These are phyloP conservation scores for Phytophthora pluvialis DNA, from an alignment of 352 stramenopile species.

Conservation along the genomic window DNA sequence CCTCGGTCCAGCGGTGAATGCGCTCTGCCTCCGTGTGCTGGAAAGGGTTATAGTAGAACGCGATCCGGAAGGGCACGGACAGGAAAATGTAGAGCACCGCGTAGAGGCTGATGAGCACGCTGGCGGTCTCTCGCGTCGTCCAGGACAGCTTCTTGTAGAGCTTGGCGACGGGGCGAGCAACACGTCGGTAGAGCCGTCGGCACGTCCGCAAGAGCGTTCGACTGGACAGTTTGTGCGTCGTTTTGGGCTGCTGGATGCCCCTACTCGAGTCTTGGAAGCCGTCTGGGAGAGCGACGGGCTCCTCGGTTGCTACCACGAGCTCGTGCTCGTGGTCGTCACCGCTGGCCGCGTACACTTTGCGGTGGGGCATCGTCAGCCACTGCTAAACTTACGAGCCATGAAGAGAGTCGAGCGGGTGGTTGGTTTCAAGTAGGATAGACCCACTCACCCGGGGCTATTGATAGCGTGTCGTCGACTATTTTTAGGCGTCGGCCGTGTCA, in stretches of 20 bases:
- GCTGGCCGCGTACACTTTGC: conserved; percentile 32
- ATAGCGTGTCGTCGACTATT: too few relatives aligned
- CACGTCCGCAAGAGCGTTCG: conserved; percentile 7
- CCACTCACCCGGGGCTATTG: too few relatives aligned
- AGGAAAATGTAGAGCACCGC: conserved; percentile 32
- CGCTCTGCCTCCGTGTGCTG: conserved; percentile 4
- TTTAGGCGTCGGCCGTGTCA: too few relatives aligned
- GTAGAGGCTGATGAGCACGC: conserved; percentile 22
- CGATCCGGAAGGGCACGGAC: conserved; percentile 31
- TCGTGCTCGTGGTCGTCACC: conserved; percentile 15
- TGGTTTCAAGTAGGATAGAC: not conserved
- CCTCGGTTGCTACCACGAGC: conserved; percentile 6
- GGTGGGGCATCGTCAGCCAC: conserved; percentile 21
- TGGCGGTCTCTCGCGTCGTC: conserved; percentile 27
- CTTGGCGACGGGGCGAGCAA: conserved; percentile 5
- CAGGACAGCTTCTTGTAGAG: conserved; percentile 28
- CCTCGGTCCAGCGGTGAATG: conserved; percentile 20
- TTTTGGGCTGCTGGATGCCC: not conserved
- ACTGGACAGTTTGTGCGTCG: not conserved
- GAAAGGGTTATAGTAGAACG: conserved; percentile 36
- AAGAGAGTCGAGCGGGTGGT: not conserved
- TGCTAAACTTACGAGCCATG: not conserved
- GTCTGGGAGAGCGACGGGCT: not conserved
- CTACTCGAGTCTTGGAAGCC: not conserved
- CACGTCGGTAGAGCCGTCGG: conserved; percentile 15